These are phyloP conservation scores for Colletotrichum liriopes DNA, from an alignment of 2,329 filamentous ascomycete species.

Conservation along the genomic window DNA sequence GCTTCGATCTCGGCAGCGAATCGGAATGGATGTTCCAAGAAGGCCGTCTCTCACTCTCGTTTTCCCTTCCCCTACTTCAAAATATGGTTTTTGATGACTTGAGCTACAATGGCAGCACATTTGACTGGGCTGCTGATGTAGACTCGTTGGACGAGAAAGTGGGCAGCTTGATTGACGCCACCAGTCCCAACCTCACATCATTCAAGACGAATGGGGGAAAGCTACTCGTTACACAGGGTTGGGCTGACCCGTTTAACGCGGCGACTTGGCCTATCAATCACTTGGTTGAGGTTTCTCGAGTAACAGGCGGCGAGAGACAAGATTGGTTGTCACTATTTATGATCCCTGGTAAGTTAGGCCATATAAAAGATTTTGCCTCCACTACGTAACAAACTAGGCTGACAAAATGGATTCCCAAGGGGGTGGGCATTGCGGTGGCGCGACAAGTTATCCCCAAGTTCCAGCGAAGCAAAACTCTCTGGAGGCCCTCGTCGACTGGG, in stretches of 20 bases:
- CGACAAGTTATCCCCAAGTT: constrained; percentile 25
- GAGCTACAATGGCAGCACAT: constrained; percentile 25
- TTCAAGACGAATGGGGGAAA: constrained; percentile 22
- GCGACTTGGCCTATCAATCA: constrained; percentile 33
- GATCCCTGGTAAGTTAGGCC: background rate
- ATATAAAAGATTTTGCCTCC: too few species aligned
- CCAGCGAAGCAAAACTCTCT: constrained; percentile 22
- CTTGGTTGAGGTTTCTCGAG: constrained; percentile 50
- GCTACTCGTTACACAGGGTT: constrained; percentile 17
- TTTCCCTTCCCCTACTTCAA: constrained; percentile 34
- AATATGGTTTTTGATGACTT: constrained; percentile 35
- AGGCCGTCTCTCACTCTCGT: constrained; percentile 20
- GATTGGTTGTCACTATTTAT: constrained; percentile 32
- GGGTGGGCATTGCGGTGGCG: constrained; percentile 30
- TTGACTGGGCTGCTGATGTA: constrained; percentile 18
- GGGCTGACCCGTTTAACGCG: constrained; percentile 28
- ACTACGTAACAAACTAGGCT: background rate
- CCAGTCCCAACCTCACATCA: constrained; percentile 24
- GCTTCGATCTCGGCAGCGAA: constrained; percentile 29
- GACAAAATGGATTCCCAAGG: background rate
- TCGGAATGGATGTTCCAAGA: constrained; percentile 28
- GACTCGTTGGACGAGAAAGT: constrained; percentile 28
- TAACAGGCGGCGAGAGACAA: constrained; percentile 37
- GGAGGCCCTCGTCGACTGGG: constrained; percentile 21
- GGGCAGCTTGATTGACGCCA: constrained; percentile 21